phyloP scores from a whole-genome alignment of 2,329 filamentous ascomycete genomes.

The Coniochaeta sp. region DNA sequence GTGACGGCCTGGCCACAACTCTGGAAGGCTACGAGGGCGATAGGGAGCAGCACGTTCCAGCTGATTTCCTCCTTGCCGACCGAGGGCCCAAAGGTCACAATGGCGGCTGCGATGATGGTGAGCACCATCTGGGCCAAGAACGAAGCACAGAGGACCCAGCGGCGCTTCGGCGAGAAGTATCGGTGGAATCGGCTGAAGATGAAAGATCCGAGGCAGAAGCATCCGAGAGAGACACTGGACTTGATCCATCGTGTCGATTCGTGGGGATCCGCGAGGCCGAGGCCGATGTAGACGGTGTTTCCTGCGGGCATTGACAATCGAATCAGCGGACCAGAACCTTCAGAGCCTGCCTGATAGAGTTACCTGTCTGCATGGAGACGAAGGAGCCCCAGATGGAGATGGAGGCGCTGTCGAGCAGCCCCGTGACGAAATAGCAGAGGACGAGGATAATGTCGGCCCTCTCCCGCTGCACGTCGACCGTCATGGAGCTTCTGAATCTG shows the following conservation, averaged over 20 bases:
- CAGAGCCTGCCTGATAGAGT: constrained; percentile 14
- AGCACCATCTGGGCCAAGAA: constrained; percentile 46
- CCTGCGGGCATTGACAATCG: too few relatives aligned
- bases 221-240: constrained; percentile 60
- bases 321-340: too few relatives aligned
- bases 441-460: constrained; percentile 64
- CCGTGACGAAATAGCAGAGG: constrained; percentile 69
- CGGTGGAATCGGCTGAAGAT: constrained; percentile 65
- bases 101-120: constrained; percentile 43
- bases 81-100: constrained; percentile 41
- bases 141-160: constrained; percentile 58
- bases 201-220: constrained; percentile 67
- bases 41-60: constrained; percentile 58
- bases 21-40: constrained; percentile 68
- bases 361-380: constrained; percentile 77
- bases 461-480: constrained; percentile 46
- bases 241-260: constrained; percentile 61
- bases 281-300: constrained; percentile 73
- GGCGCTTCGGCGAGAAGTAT: constrained; percentile 49
- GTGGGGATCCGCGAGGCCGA: constrained; percentile 57
- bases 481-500: constrained; percentile 26
- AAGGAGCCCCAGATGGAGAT: constrained; percentile 75
- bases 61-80: constrained; percentile 33
- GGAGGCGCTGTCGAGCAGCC: constrained; percentile 68
- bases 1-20: constrained; percentile 72